Base-by-base conservation (phyloP, 306 rosid genomes). In the Crotalaria pallida region DNA sequence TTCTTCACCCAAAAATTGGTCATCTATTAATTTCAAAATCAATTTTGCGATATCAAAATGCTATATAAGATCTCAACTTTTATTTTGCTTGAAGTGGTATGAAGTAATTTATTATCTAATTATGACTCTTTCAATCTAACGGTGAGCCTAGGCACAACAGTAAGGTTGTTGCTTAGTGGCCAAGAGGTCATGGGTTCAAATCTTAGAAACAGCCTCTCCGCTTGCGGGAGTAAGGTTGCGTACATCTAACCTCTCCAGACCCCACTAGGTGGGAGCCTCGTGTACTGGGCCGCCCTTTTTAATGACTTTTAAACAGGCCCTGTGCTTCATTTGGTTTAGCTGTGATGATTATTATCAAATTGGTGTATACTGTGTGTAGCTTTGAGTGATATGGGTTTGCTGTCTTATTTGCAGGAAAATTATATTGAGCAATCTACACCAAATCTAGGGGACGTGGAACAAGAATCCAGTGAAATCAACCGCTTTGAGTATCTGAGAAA, bases 401-500 rank as follows among this genome's bases (percentile, higher is more conserved):
- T 72, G 56, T 70, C 48, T 59, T 65, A 2, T 51, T 56, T 82
- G 86, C 90, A 95, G 99, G 92, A 84, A 59, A 81, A 77, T 65
- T 77, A 84, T 77, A 61, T 67, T 51, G 87, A 72, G 79, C 88
- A 73, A 72, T 72, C 85, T 73, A 74, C 81, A 59, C 77, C 94
- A 69, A 84, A 71, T 55, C 51, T 77, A 10, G 83, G 75, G 77
- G 58, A 58, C 67, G 80, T 58, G 41, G 88, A 79, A 57, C 76
- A 82, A 26, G 91, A 89, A 75, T 75, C 87, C 65, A 86, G 76
- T 80, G 96, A 89, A 79, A 83, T 95, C 69, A 87, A 24, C 22
- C 96, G 97, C 55, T 89, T 95, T 80, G 99, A 95, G 81, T 85
- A 80, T 73, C 60, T 89, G 36, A 82, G 96, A 67, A 87, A 82